Evolutionary conservation across 192 early-diverging fungal species (phyloP).

Genomic region (Lunasporangiospora selenospora): DNA sequence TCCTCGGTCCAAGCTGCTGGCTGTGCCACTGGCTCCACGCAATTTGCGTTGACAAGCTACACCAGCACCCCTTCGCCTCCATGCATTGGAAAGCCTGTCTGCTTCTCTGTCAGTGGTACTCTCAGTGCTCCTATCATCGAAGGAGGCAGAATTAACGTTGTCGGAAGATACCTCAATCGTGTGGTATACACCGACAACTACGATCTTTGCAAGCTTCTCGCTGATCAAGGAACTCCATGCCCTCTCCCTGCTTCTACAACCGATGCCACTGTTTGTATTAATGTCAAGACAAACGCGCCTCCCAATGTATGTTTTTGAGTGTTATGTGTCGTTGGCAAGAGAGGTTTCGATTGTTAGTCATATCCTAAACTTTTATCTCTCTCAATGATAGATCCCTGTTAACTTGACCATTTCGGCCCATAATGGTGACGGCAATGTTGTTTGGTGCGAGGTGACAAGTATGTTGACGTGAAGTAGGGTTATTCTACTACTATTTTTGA

Average conservation of each 20-base stretch:
- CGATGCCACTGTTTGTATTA: constrained; percentile 16
- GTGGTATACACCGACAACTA: constrained; percentile 26
- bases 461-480: too few relatives aligned
- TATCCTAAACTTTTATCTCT: neutral
- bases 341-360: neutral
- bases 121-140: constrained; percentile 8
- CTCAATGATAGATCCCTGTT: constrained; percentile 1
- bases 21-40: constrained; percentile 12
- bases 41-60: constrained; percentile 10
- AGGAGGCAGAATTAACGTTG: constrained; percentile 4
- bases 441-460: too few relatives aligned
- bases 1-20: neutral
- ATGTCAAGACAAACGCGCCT: constrained; percentile 14
- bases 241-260: constrained; percentile 22
- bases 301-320: constrained; percentile 3
- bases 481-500: too few relatives aligned
- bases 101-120: constrained; percentile 13
- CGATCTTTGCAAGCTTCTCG: constrained; percentile 18
- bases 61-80: constrained; percentile 14
- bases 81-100: constrained; percentile 13
- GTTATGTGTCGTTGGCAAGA: neutral
- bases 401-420: constrained; percentile 2
- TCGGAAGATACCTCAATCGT: constrained; percentile 7
- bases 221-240: constrained; percentile 14
- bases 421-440: constrained; percentile 22